These are phyloP conservation scores for Stachybotrys chartarum DNA, from an alignment of 2,329 filamentous ascomycete genomes.

Conservation along the genomic window DNA sequence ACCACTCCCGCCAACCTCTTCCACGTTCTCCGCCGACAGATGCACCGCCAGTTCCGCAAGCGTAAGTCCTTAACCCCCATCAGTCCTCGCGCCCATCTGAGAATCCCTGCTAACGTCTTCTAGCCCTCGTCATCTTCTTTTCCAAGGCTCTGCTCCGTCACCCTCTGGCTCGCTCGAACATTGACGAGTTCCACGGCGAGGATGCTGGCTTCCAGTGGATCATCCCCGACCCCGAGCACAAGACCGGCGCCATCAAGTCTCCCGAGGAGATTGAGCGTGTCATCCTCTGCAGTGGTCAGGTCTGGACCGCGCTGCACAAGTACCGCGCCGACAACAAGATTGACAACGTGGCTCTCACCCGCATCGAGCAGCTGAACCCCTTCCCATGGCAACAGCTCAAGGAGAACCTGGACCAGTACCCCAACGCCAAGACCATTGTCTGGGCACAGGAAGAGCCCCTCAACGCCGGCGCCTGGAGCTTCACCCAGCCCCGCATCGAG, in stretches of 20 bases:
- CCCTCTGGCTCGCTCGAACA: slow-evolving; percentile 78
- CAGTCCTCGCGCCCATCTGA: not conserved
- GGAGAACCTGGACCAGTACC: slow-evolving; percentile 95
- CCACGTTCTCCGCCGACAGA: slow-evolving; percentile 92
- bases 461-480: slow-evolving; percentile 95
- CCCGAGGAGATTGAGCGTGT: slow-evolving; percentile 89
- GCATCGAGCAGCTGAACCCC: slow-evolving; percentile 94
- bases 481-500: slow-evolving; percentile 95
- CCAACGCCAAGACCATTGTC: slow-evolving; percentile 94
- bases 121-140: slow-evolving; percentile 95
- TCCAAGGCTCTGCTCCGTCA: slow-evolving; percentile 95
- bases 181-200: slow-evolving; percentile 86
- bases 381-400: slow-evolving; percentile 97
- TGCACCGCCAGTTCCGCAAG: slow-evolving; percentile 99
- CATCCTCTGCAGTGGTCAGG: slow-evolving; percentile 89
- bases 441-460: slow-evolving; percentile 98
- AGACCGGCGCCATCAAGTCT: slow-evolving; percentile 64
- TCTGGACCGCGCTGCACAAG: slow-evolving; percentile 85
- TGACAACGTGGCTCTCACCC: slow-evolving; percentile 87
- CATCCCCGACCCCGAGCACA: slow-evolving; percentile 82
- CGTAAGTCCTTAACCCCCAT: slow-evolving; percentile 55
- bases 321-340: slow-evolving; percentile 81
- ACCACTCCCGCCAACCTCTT: slow-evolving; percentile 95
- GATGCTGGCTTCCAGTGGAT: slow-evolving; percentile 91
- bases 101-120: slow-evolving; percentile 11